Evolutionary conservation across 257 asterid species (phyloP), one percentile per base, ranked within the genome.

Genomic region (Scutellaria galericulata): DNA sequence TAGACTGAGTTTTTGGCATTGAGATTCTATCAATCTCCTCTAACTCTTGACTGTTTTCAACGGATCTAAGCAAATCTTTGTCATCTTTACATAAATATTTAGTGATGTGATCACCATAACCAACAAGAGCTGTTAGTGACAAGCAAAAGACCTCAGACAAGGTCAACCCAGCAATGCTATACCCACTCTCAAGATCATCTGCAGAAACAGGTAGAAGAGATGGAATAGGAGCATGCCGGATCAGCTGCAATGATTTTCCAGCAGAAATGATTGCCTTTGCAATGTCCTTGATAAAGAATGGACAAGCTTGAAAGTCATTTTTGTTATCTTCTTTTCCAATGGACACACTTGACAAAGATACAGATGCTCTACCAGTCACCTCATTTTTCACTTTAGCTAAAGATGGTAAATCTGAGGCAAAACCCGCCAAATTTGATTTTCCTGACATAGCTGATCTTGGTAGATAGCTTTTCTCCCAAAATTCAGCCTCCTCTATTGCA

Each of bases 401-500:
- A 66, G 80, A 79, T 47, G 62, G 84, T 67, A 69, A 80, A 44
- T 80, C 84, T 69, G 83, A 45, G n/a, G 81, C 52, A 66, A 83
- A 66, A 66, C 71, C 82, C 42, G 70, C 27, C 64, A 73, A 71
- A 8, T 51, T 50, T 37, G 75, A 71, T 64, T 84, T 87, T 57
- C 74, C 79, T 60, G 78, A 67, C 73, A 77, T 77, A 71, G 85
- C 73, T 55, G 84, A 78, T 79, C 96, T 86, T 22, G 76, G 90
- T 79, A 81, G 83, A 79, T 87, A 92, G 90, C 99, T 92, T 83
- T 88, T 88, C 87, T 89, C 99, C 99, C 99, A 94, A 80, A 91
- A 94, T 76, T 91, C 99, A 75, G 95, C 87, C 80, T 89, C 93
- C 45, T 88, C 91, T 78, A 94, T 90, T 31, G 93, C 78, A 78